Evolutionary conservation across 768 basidiomycete species (phyloP), one percentile per base, ranked within the genome.

Genomic region (Naganishia kalamii): DNA sequence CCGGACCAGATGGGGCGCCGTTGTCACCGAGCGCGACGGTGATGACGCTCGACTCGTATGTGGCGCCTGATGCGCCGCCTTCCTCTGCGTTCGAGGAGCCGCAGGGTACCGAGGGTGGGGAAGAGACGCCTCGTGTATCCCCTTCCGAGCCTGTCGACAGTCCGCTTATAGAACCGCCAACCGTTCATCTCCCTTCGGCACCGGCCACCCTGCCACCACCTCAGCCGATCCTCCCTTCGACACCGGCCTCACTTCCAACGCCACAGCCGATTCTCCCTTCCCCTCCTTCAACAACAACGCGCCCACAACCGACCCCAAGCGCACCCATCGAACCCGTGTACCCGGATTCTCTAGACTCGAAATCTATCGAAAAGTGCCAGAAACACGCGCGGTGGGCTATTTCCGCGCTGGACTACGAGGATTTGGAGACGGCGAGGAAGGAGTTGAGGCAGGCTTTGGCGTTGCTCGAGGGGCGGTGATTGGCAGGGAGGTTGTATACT

Each of bases 351-450:
- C 54, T 63, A 13, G 71, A 74, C 47, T 52, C 88, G 4, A 80
- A 80, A 60, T 74, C 86, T 60, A 83, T 96, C 27, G 81, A 86
- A 21, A 85, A 87, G 68, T 85, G 85, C 15, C 93, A 99, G 81
- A 96, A 89, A 74, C 92, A 93, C 71, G 92, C 92, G 70, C 84
- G 84, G 60, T 96, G 88, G 79, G 94, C 94, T 7, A 90, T 97
- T 64, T 91, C 89, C 32, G 86, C 96, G n/a, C 81, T 99, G 62
- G 92, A 97, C 74, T 97, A 93, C 75, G 94, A 98, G 74, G 94
- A 99, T 77, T 82, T 82, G 11, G 88, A 88, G 68, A 88, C 89
- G 71, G 94, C 94, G 19, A 83, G 84, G 73, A 87, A 84, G 74
- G 92, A 99, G 78, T 78, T 99, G 69, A 82, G 84, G 69, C 81